Base-by-base conservation (phyloP, 148 eudicot species). In the Rhododendron simsii region DNA sequence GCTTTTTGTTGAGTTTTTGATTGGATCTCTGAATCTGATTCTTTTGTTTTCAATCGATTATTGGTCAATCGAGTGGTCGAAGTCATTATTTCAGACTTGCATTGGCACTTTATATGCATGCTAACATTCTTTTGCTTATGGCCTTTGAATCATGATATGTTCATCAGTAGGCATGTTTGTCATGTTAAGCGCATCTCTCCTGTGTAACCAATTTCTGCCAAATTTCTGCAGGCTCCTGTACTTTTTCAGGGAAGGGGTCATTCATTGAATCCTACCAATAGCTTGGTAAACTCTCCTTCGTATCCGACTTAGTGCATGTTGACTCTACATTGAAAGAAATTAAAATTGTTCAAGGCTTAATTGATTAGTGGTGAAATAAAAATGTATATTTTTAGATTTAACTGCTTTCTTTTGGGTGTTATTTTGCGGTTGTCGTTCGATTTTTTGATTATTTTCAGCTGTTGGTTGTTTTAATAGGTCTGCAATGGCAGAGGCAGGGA, bases 141-240 rank as follows among this genome's bases (percentile, higher is more conserved):
- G 23, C 15, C 23, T 53, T 61, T 48, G 48, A 51, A 51, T 80
- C 39, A 69, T 65, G 14, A 48, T 69, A 33, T 57, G 71, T 26
- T 47, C 26, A 7, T 53, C 59, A 14, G 39, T 80, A 26, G 71
- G 48, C 48, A 61, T 47, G 65, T 35, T 41, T 44, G 6, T 11
- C 35, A 33, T 33, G 28, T 23, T 55, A 20, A 5, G 16, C 55
- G 39, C 55, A 53, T 48, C 63, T 26, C 4, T 71, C 28, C 39
- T 0, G 67, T 51, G 33, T 86, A 71, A 80, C 21, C 82, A 37
- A 35, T 81, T 35, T 39, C 48, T 82, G 41, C 80, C 55, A 51
- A 81, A 48, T 73, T 83, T 75, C 82, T 85, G 39, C 92, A 93
- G 94, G 95, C 94, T 67, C 94, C 95, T 28, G 91, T 93, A 44